Evolutionary conservation across 345 rosid species (phyloP), one percentile per base, ranked within the genome.

Genomic region (Eutrema japonicum): DNA sequence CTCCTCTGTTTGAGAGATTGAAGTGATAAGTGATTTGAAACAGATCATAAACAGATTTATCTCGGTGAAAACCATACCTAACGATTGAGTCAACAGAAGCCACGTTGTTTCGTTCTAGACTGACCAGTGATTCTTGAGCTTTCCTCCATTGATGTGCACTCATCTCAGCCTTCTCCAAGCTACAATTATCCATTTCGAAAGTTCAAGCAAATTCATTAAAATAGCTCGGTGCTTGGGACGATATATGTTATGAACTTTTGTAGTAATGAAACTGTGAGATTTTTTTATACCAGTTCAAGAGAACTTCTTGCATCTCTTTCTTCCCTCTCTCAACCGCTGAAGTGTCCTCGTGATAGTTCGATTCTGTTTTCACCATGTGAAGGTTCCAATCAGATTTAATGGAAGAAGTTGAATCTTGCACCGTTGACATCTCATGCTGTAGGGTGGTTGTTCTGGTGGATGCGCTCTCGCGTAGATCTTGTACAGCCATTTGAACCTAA

Each of bases 341-440:
- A 51, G 85, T 87, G 70, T 87, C 92, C 78, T 87, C 85, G 6
- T 78, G 80, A 77, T 89, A 83, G 77, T 79, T 83, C 6, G 91
- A 75, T 81, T 96, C 99, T 58, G 89, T 89, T 78, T 72, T 89
- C 77, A 84, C 84, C 97, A 92, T 86, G 83, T 92, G 97, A 57
- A 70, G 33, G 2, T 58, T 85, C 99, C 99, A 96, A 81, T 92
- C 86, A 8, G 83, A 70, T 81, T 89, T 90, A 77, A 92, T 82
- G 12, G 88, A 83, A 42, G 83, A 85, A 41, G 97, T 83, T 56
- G 94, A 86, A 64, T 84, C 92, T 75, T 92, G 90, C 98, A 96
- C 85, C 13, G 95, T 89, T 51, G 91, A 87, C 96, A 90, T 90
- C 83, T 92, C 99, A 80, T 86, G 84, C 76, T 90, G 99, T 65